phyloP scores from a whole-genome alignment of 164 flowering plant genomes.

The Vitis amurensis region DNA sequence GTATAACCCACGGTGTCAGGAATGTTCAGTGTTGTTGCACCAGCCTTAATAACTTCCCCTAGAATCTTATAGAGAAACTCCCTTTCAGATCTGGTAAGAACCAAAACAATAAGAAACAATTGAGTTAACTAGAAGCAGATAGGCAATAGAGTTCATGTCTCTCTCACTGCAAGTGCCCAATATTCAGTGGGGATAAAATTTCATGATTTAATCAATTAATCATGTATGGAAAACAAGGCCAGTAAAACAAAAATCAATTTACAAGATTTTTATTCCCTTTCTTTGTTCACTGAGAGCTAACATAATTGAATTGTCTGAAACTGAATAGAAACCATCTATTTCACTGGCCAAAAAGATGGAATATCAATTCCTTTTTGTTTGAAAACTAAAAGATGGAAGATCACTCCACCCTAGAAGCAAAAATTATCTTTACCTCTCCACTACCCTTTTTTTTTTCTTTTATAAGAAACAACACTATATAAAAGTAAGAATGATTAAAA shows the following conservation, averaged over 20 bases:
- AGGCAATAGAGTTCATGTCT: neutral
- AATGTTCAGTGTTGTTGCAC: slow-evolving; percentile 96
- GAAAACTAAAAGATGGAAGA: no score
- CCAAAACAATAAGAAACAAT: slow-evolving; percentile 3
- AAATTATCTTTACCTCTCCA: no score
- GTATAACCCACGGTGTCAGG: slow-evolving; percentile 95
- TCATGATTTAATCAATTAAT: neutral
- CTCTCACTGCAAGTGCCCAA: neutral
- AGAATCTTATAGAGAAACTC: slow-evolving; percentile 80
- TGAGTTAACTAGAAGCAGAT: neutral
- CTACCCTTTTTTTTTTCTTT: no score
- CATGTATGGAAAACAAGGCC: neutral
- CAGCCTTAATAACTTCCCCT: slow-evolving; percentile 90
- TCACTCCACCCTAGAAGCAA: no score
- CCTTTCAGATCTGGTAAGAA: slow-evolving; percentile 68
- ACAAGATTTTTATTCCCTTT: neutral
- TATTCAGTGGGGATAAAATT: neutral
- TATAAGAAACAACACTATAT: no score
- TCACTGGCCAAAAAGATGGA: no score
- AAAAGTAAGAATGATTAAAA: no score
- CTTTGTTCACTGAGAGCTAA: no score
- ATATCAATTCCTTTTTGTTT: no score
- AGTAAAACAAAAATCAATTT: neutral
- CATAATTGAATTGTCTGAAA: no score
- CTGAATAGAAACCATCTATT: no score